A percentile compares a stretch with the other conserved stretches of the same genome.
Evolutionary conservation across 768 basidiomycete species (phyloP).

Genomic region (Lactarius akahatsu): DNA sequence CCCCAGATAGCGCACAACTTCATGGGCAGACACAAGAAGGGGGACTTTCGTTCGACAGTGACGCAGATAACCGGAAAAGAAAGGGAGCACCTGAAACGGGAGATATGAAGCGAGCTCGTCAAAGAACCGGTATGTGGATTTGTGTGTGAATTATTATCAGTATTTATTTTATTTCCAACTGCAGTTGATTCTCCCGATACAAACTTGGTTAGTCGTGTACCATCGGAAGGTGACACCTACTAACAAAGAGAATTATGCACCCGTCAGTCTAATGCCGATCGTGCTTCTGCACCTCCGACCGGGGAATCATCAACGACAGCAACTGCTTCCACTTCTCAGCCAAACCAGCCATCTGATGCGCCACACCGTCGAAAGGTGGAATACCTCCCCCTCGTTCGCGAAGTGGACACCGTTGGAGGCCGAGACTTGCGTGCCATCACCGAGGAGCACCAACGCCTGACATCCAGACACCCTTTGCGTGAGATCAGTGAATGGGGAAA

Average conservation of each 20-base stretch:
- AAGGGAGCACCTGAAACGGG: slow-evolving; percentile 59
- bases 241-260: background rate
- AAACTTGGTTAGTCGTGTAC: slow-evolving; percentile 29
- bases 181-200: slow-evolving; percentile 36
- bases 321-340: slow-evolving; percentile 9
- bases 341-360: slow-evolving; percentile 34
- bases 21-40: slow-evolving; percentile 24
- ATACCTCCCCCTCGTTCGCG: slow-evolving; percentile 79
- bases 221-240: background rate
- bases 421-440: slow-evolving; percentile 72
- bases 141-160: background rate
- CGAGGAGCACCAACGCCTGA: slow-evolving; percentile 52
- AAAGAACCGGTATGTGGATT: slow-evolving; percentile 62
- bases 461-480: slow-evolving; percentile 55
- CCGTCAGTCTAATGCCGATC: slow-evolving; percentile 31
- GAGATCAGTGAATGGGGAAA: slow-evolving; percentile 84
- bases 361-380: slow-evolving; percentile 78
- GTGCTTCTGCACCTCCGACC: slow-evolving; percentile 30
- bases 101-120: slow-evolving; percentile 67
- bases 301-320: slow-evolving; percentile 16
- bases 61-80: slow-evolving; percentile 66
- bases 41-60: slow-evolving; percentile 48
- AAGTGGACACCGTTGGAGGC: slow-evolving; percentile 75
- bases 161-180: slow-evolving; percentile 4
- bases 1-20: slow-evolving; percentile 10